Evolutionary conservation across 2,329 filamentous ascomycete species (phyloP).

Genomic region (Truncatella angustata): DNA sequence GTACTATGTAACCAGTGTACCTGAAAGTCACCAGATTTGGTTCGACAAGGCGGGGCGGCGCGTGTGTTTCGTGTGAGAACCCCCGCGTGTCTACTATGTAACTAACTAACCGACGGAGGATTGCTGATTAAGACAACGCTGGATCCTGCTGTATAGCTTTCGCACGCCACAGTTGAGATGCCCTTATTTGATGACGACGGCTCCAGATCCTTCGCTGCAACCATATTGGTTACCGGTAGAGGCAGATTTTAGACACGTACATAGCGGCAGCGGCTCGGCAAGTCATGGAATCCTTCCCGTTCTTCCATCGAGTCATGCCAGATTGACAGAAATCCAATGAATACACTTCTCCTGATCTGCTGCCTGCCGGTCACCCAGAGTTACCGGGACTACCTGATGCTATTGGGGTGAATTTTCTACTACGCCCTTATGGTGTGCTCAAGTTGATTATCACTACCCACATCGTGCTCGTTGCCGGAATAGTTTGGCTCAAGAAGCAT

Average conservation of each 20-base stretch:
- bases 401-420: neutral
- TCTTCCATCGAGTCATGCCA: conserved; percentile 1
- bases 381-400: neutral
- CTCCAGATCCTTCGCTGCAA: neutral
- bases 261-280: neutral
- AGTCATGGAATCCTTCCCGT: conserved; percentile 2
- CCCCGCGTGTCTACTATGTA: neutral
- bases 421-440: neutral
- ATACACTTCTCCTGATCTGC: neutral
- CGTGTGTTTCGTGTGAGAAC: neutral
- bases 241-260: neutral
- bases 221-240: neutral
- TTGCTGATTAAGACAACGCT: neutral
- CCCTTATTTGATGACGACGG: neutral
- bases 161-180: neutral
- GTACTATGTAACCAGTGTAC: too few relatives aligned
- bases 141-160: neutral
- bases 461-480: neutral
- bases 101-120: neutral
- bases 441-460: neutral
- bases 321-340: neutral
- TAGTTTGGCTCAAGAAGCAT: neutral
- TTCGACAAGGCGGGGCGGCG: neutral
- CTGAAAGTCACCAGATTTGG: too few relatives aligned
- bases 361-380: neutral